phyloP scores from a whole-genome alignment of 768 basidiomycete species.

The Leccinellum albellum region DNA sequence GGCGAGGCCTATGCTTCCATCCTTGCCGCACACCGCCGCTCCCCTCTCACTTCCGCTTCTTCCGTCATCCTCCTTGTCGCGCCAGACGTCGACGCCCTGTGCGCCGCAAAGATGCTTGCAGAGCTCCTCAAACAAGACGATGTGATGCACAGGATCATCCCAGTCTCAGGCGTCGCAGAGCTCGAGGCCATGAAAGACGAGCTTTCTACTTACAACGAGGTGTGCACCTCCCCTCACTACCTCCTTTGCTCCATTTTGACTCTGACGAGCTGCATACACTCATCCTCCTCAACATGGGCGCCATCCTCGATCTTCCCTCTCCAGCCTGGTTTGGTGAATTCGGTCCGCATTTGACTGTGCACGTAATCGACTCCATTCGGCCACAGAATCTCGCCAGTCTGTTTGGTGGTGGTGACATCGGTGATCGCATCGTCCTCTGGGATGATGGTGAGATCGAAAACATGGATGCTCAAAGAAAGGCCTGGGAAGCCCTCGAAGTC shows the following conservation, averaged over 20 bases:
- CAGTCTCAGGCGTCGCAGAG: conserved; percentile 81
- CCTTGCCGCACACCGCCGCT: conserved; percentile 65
- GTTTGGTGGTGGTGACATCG: conserved; percentile 66
- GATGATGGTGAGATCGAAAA: conserved; percentile 80
- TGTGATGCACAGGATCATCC: conserved; percentile 84
- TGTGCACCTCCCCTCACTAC: conserved; percentile 28
- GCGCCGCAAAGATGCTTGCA: conserved; percentile 86
- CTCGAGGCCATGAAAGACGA: conserved; percentile 64
- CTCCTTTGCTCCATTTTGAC: not conserved
- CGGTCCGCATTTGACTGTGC: conserved; percentile 59
- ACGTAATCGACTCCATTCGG: conserved; percentile 92
- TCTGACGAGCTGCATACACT: conserved; percentile 72
- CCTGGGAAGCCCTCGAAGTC: conserved; percentile 84
- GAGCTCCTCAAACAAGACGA: conserved; percentile 92
- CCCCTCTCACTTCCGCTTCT: conserved; percentile 73
- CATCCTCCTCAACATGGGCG: conserved; percentile 89
- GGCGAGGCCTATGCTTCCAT: conserved; percentile 70
- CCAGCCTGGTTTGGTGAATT: conserved; percentile 76
- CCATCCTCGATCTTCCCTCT: conserved; percentile 77
- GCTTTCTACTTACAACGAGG: conserved; percentile 64
- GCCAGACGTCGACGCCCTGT: conserved; percentile 89
- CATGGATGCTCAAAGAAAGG: conserved; percentile 66
- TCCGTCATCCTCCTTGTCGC: conserved; percentile 84
- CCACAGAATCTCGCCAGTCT: conserved; percentile 87
- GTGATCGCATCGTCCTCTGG: conserved; percentile 83